Base-by-base conservation (phyloP, 306 rosid genomes). In the Cucumis melo region DNA sequence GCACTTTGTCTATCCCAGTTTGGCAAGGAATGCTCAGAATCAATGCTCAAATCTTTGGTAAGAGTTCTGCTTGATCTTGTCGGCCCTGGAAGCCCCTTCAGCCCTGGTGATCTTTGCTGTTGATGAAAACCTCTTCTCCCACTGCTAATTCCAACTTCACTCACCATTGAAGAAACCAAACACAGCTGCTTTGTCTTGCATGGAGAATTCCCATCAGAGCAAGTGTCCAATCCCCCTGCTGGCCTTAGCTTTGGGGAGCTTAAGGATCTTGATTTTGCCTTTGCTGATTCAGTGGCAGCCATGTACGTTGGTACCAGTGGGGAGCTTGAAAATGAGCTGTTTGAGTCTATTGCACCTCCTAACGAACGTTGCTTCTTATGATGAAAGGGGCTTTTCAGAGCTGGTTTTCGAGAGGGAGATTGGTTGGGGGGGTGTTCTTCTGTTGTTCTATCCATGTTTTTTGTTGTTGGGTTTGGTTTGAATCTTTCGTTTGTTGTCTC, bases 211-310 rank as follows among this genome's bases (percentile, higher is more conserved):
- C 87, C 82, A 34, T 90, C 97, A 19, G 84, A 87, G 41, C 77
- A 84, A 36, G 79, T 79, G 56, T 90, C 95, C 32, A 82, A 79
- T 80, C 71, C 88, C 82, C 77, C 88, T 79, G 82, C 78, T 0
- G 84, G 74, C 85, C 96, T 84, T 73, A 84, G 72, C 83, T 82
- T 94, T 19, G 96, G 98, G 5, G 93, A 91, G 86, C 90, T 90
- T 74, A 84, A 72, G 7, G 95, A 82, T 77, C 97, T 90, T 53
- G 91, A 75, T 85, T 84, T 90, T 58, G 96, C 91, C 78, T 70
- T 94, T 15, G 95, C 93, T 23, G 98, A 94, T 85, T 92, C 97
- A 6, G 98, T 94, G 41, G 95, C 90, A 11, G 97, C 98, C 98
- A 94, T 94, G 86, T 94, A 94, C 64, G 99, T 79, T 0, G 99